Evolutionary conservation across 192 early-diverging fungal genomes (phyloP).

Genomic region (Linnemannia zychae): DNA sequence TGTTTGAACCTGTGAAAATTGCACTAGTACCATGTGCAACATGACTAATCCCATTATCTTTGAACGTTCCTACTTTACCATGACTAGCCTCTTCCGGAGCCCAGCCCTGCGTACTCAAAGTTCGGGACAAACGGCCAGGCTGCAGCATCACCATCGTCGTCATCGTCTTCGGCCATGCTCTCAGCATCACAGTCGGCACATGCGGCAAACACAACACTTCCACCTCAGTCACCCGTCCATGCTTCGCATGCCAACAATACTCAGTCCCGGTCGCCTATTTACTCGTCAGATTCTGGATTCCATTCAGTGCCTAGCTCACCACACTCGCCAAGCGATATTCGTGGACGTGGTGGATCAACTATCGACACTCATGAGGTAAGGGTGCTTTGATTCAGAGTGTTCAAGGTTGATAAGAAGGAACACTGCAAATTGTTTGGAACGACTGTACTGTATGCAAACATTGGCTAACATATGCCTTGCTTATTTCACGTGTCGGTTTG

Average conservation of each 20-base stretch:
- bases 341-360: conserved; percentile 22
- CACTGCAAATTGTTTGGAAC: neutral
- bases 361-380: conserved; percentile 37
- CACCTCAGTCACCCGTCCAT: conserved; percentile 48
- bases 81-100: conserved; percentile 47
- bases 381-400: neutral
- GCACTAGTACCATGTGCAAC: neutral
- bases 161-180: conserved; percentile 29
- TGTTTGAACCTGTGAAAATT: neutral
- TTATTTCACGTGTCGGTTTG: neutral
- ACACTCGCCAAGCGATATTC: conserved; percentile 47
- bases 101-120: conserved; percentile 47
- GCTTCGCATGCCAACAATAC: conserved; percentile 14
- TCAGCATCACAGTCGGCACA: conserved; percentile 34
- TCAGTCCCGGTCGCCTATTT: conserved; percentile 25
- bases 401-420: neutral
- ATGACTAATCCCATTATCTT: neutral
- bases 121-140: conserved; percentile 19
- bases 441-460: neutral
- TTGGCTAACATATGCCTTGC: neutral
- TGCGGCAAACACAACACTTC: neutral
- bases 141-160: conserved; percentile 25
- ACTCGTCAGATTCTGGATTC: conserved; percentile 52
- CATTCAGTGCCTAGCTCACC: conserved; percentile 52
- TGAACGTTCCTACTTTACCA: neutral